Conservation (phyloP, 1,284 basidiomycete genomes). For the Schizophyllum commune region DNA sequence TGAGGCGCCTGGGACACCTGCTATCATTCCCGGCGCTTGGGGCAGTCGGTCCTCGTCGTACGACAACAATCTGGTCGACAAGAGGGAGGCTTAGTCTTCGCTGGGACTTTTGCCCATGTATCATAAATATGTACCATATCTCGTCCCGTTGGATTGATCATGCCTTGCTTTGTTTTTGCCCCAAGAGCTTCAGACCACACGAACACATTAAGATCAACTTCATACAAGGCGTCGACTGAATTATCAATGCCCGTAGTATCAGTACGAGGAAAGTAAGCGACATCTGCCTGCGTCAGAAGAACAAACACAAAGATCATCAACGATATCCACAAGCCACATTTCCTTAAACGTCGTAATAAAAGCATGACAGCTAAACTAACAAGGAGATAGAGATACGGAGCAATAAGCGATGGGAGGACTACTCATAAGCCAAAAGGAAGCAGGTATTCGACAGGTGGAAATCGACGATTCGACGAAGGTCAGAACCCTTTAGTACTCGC, state of each 20-base stretch:
- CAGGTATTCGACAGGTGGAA: neutral
- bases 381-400: neutral
- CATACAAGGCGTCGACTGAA: neutral
- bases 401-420: neutral
- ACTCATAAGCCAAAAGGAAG: neutral
- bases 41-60: neutral
- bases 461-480: neutral
- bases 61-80: neutral
- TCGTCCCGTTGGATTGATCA: no score
- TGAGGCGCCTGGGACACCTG: neutral
- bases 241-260: neutral
- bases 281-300: neutral
- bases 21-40: neutral
- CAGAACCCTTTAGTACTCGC: slow-evolving; percentile 50
- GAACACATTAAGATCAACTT: neutral
- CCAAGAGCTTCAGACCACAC: neutral
- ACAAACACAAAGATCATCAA: neutral
- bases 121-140: neutral
- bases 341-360: neutral
- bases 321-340: neutral
- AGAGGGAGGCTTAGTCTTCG: neutral
- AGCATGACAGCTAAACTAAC: neutral
- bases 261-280: no score
- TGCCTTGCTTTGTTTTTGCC: neutral
- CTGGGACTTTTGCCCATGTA: neutral